These are phyloP conservation scores for Starmerella asiatica DNA, from an alignment of 805 yeast species.

Conservation along the genomic window DNA sequence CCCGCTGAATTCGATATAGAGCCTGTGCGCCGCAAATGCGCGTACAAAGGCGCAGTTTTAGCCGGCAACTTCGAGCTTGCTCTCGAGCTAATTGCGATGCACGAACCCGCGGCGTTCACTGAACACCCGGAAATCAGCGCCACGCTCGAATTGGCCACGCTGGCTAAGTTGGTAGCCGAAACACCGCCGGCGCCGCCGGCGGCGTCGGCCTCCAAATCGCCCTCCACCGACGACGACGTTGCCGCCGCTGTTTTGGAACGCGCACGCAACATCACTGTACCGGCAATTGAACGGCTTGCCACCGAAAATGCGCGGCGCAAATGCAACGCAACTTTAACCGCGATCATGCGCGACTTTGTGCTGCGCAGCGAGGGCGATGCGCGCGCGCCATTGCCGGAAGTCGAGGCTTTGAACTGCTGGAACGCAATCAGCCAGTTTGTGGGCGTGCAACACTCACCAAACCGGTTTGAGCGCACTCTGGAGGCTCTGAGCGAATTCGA, in stretches of 20 bases:
- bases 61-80: background rate
- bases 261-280: background rate
- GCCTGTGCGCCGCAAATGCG: background rate
- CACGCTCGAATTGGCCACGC: background rate
- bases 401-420: background rate
- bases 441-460: background rate
- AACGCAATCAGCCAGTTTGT: background rate
- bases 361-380: background rate
- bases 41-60: background rate
- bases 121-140: background rate
- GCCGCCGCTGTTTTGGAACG: background rate
- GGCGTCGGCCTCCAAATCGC: background rate
- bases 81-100: constrained; percentile 1
- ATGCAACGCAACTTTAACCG: background rate
- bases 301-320: background rate
- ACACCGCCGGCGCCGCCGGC: no score
- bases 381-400: background rate
- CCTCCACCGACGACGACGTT: background rate
- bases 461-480: background rate
- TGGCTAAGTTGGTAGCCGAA: no score
- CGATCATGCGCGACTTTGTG: background rate
- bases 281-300: background rate
- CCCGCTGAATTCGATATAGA: background rate
- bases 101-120: background rate
- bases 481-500: background rate